Evolutionary conservation across 1,284 basidiomycete species (phyloP).

Genomic region (Apiotrichum veenhuisii): DNA sequence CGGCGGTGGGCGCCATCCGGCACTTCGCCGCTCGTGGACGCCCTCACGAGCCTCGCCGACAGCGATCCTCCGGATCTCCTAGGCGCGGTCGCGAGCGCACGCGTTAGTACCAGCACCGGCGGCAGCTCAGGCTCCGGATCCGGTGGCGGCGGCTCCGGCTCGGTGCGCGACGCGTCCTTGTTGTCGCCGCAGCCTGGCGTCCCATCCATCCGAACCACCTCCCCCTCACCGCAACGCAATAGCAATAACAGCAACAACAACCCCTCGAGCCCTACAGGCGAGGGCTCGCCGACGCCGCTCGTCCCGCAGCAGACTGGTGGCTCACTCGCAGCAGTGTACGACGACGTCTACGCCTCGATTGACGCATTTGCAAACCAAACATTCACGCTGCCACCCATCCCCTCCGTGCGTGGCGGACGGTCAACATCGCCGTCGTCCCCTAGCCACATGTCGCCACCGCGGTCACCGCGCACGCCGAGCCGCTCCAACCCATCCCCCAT

Average conservation of each 20-base stretch:
- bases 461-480: neutral
- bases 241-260: neutral
- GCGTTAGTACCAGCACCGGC: neutral
- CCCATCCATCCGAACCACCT: conserved; percentile 35
- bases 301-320: conserved; percentile 12
- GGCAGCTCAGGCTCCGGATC: neutral
- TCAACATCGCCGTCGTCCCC: neutral
- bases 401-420: conserved; percentile 4
- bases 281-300: conserved; percentile 3
- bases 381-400: conserved; percentile 1
- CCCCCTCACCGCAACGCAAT: conserved; percentile 36
- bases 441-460: neutral
- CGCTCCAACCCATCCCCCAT: neutral
- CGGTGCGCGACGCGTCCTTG: conserved; percentile 9
- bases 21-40: conserved; percentile 30
- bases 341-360: conserved; percentile 38
- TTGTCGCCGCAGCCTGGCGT: conserved; percentile 12
- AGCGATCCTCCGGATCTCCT: neutral
- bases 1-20: conserved; percentile 33
- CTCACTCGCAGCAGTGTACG: conserved; percentile 22
- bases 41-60: conserved; percentile 14
- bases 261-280: neutral
- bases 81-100: conserved; percentile 1
- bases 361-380: conserved; percentile 32
- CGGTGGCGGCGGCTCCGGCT: neutral